Base-by-base conservation (phyloP, 805 yeast species). In the Huiozyma naganishii region DNA sequence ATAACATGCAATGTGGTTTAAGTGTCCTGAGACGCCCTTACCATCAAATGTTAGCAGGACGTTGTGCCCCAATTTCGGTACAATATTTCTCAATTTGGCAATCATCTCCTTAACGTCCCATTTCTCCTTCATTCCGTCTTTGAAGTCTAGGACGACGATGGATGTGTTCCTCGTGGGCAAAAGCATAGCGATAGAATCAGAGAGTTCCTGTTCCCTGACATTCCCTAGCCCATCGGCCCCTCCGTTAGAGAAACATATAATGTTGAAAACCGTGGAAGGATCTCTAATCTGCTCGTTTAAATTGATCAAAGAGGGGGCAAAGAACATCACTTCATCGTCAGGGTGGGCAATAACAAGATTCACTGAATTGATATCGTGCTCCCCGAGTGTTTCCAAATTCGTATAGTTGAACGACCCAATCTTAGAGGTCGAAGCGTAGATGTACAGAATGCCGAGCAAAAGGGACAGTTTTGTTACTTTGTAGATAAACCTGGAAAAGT, bases 271-370 rank as follows among this genome's bases (percentile, higher is more conserved):
- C 9, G 57, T 42, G 28, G 41, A n/a, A 17, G 23, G 23, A 4
- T 28, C 7, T 1, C 52, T 48, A 17, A 56, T 41, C 17, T 42
- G 17, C 3, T 32, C 36, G 41, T 60, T 47, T 33, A 60, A 44
- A 30, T 58, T 55, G 29, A 58, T 38, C 17, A 61, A 40, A 8
- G 59, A 69, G 0, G 98, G 98, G 1, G 87, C 77, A 55, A 92
- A 92, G 63, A 92, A 92, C 98, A 92, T 92, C 41, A 87, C 89
- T 64, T 92, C 99, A 61, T 92, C 99, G 62, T 92, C 99, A 0
- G 99, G 99, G 62, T 92, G 99, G 0, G 95, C 96, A 36, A 88
- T 80, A 9, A 90, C 65, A 39, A 80, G 32, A 7, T 29, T 41
- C 9, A 41, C 32, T 6, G 40, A 23, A 32, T 37, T 8, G 5